Base-by-base conservation (phyloP, 257 asterid genomes). In the Capsicum chinense region DNA sequence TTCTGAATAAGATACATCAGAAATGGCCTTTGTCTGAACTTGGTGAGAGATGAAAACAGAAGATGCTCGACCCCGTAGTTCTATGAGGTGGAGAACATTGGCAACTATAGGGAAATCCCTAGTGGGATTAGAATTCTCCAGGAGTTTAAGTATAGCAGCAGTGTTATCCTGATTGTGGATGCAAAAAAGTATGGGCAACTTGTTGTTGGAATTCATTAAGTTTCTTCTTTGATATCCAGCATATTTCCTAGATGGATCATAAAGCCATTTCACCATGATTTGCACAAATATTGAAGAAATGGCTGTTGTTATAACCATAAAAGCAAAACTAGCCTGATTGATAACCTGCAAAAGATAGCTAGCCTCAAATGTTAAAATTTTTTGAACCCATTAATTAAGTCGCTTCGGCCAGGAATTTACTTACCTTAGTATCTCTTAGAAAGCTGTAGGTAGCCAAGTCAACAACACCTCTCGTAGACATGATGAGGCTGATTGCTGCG, bases 1-100 rank as follows among this genome's bases (percentile, higher is more conserved):
- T 73, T 86, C 86, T 5, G 88, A 86, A 54, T 86, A 86, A 5
- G 83, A 84, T 17, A 21, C 44, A 44, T 12, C 63, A 52, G 66
- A 47, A 56, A 48, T 15, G 33, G 58, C 59, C 60, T 39, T 86
- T 26, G 26, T 83, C 62, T 86, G 88, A 48, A 78, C 63, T 83
- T 84, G 81, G 78, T 86, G 86, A n/a, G 88, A 86, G 57, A 86
- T 86, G 78, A 86, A 86, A 80, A 86, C 52, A 10, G 88, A 83
- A 2, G 83, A 56, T 16, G 88, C 84, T 69, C 86, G 82, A 62
- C 86, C 86, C 0, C 78, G 79, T 16, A 86, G 88, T 83, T 86
- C 86, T n/a, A 86, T 69, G n/a, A 86, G 71, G 81, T 83, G 86
- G 50, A 86, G 88, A 66, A 48, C 86, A 35, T 69, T 52, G 11